phyloP scores from a whole-genome alignment of 257 asterid genomes.

The Handroanthus guayacan region DNA sequence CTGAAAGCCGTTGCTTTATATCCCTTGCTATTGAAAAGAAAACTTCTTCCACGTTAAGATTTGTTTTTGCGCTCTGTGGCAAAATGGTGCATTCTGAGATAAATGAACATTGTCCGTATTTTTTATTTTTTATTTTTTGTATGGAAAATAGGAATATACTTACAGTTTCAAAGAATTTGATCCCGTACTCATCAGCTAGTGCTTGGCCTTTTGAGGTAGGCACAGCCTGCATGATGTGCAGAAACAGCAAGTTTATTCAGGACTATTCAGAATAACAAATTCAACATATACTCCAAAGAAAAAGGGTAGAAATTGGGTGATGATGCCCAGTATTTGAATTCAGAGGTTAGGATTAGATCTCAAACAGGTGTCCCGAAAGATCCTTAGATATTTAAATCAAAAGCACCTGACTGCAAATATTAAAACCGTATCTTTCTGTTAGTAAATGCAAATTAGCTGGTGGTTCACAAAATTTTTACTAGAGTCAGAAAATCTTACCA shows the following conservation, averaged over 20 bases:
- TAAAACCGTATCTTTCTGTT: not conserved
- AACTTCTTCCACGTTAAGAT: conserved; percentile 85
- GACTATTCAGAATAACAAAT: conserved; percentile 2
- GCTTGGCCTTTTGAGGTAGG: conserved; percentile 64
- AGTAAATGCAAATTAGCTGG: not conserved
- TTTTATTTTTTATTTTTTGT: not conserved
- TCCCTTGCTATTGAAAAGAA: conserved; percentile 91
- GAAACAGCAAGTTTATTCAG: not conserved
- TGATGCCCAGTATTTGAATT: not conserved
- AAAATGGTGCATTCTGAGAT: conserved; percentile 7
- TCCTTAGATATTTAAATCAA: not conserved
- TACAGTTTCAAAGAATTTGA: conserved; percentile 83
- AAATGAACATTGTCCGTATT: not conserved
- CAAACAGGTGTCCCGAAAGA: not conserved
- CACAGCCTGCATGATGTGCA: conserved; percentile 47
- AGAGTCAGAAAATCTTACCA: not conserved
- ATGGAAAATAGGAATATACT: conserved; percentile 35
- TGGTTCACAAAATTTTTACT: not conserved
- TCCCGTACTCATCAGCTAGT: conserved; percentile 85
- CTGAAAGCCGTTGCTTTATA: conserved; percentile 84
- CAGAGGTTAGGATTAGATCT: not conserved
- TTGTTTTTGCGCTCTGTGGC: conserved; percentile 86
- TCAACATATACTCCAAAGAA: not conserved
- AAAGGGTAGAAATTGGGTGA: too few species aligned
- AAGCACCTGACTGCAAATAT: not conserved